These are phyloP conservation scores for Rhodotorula sp. DNA, from an alignment of 1,284 basidiomycete genomes.

Conservation along the genomic window DNA sequence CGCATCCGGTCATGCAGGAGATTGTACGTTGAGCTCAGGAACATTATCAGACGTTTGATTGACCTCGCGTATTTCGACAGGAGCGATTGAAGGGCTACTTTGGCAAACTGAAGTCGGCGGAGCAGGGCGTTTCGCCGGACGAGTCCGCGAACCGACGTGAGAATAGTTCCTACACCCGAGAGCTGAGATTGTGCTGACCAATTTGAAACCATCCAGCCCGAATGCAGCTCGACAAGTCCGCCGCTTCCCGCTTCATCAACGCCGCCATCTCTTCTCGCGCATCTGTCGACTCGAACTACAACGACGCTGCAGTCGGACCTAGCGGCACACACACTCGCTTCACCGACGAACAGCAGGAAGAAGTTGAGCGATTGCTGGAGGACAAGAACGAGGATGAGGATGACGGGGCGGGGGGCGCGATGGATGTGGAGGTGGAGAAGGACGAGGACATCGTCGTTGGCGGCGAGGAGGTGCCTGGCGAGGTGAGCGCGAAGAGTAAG, in stretches of 20 bases:
- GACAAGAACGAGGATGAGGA: constrained; percentile 16
- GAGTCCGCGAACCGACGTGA: constrained; percentile 1
- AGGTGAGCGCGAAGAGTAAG: not conserved
- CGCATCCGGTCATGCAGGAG: constrained; percentile 69
- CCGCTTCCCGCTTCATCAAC: constrained; percentile 75
- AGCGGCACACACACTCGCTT: constrained; percentile 35
- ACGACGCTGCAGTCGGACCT: constrained; percentile 1
- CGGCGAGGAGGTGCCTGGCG: not conserved
- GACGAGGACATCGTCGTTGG: not conserved
- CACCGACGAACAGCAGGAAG: constrained; percentile 2
- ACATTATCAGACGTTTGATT: not conserved
- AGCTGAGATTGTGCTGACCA: not conserved
- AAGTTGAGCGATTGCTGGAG: constrained; percentile 23
- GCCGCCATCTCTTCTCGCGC: constrained; percentile 63
- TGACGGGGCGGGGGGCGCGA: not conserved
- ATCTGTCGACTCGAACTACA: constrained; percentile 20
- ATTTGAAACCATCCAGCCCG: constrained; percentile 51
- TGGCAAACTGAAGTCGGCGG: constrained; percentile 70
- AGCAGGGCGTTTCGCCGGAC: constrained; percentile 51
- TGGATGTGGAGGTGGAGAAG: not conserved
- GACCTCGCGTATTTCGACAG: constrained; percentile 50
- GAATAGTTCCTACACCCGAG: not conserved
- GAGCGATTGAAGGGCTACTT: constrained; percentile 73
- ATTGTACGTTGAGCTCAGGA: constrained; percentile 54
- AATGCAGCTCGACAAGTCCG: constrained; percentile 65